phyloP scores from a whole-genome alignment of 768 basidiomycete species.

The Lentinula boryana region DNA sequence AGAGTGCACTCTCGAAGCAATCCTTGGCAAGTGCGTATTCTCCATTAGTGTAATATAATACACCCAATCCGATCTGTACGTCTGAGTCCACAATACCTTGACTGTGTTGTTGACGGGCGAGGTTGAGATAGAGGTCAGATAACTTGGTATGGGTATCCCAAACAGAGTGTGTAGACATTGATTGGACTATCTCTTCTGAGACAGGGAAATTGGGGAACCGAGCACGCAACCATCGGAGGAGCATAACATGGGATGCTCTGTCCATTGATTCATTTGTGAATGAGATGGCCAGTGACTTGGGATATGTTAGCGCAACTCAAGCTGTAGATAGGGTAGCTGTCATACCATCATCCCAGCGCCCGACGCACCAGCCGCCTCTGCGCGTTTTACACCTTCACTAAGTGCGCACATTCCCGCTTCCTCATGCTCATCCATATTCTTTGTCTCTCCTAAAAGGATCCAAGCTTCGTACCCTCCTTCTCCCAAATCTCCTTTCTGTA shows the following conservation, averaged over 20 bases:
- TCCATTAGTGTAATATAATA: slow-evolving; percentile 83
- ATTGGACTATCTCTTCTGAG: slow-evolving; percentile 48
- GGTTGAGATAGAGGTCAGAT: slow-evolving; percentile 74
- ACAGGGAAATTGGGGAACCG: slow-evolving; percentile 54
- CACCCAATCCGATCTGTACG: slow-evolving; percentile 89
- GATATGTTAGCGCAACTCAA: slow-evolving; percentile 10
- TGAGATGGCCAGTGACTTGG: slow-evolving; percentile 88
- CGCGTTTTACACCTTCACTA: slow-evolving; percentile 61
- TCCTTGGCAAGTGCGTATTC: slow-evolving; percentile 90
- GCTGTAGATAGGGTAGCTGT: slow-evolving; percentile 5
- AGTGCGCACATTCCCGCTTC: slow-evolving; percentile 78
- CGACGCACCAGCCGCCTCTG: slow-evolving; percentile 55
- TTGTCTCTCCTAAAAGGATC: slow-evolving; percentile 85
- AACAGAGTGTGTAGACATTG: slow-evolving; percentile 47
- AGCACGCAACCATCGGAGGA: slow-evolving; percentile 79
- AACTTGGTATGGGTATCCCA: slow-evolving; percentile 83
- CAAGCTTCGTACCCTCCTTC: slow-evolving; percentile 86
- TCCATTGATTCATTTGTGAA: slow-evolving; percentile 95
- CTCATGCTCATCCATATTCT: slow-evolving; percentile 87
- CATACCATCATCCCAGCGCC: slow-evolving; percentile 74
- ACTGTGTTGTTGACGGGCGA: slow-evolving; percentile 79
- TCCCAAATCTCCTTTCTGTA: slow-evolving; percentile 75
- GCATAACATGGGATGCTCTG: slow-evolving; percentile 75
- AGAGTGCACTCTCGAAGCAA: slow-evolving; percentile 88
- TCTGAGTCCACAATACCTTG: slow-evolving; percentile 76